These are phyloP conservation scores for Lipomyces yamanashiensis DNA, from an alignment of 805 yeast genomes.

Conservation along the genomic window DNA sequence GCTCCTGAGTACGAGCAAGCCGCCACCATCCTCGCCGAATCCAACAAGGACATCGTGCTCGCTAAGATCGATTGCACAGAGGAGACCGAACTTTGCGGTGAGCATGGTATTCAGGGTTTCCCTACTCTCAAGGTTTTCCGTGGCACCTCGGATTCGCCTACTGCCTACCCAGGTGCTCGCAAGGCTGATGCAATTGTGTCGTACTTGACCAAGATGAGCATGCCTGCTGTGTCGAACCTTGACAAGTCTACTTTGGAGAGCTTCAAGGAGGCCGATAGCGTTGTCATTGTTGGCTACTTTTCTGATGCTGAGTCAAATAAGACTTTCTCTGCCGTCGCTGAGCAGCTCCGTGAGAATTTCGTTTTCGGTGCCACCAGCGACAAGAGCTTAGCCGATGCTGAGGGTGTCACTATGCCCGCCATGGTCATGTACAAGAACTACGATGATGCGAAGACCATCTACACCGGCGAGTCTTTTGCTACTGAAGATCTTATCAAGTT, in stretches of 20 bases:
- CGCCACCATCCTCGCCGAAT: slow-evolving; percentile 63
- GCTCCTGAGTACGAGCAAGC: slow-evolving; percentile 83
- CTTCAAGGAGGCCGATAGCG: slow-evolving; percentile 50
- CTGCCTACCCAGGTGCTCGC: slow-evolving; percentile 86
- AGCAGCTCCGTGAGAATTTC: slow-evolving; percentile 63
- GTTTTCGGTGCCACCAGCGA: slow-evolving; percentile 59
- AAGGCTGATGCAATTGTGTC: slow-evolving; percentile 74
- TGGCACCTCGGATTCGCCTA: slow-evolving; percentile 55
- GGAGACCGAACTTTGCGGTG: slow-evolving; percentile 70
- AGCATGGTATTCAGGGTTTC: slow-evolving; percentile 74
- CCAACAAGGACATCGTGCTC: slow-evolving; percentile 66
- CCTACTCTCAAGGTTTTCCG: slow-evolving; percentile 78
- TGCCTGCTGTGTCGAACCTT: slow-evolving; percentile 70
- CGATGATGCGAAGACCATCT: slow-evolving; percentile 44
- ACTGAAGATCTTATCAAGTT: slow-evolving; percentile 53
- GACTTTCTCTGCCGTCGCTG: slow-evolving; percentile 69
- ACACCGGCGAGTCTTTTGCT: slow-evolving; percentile 43
- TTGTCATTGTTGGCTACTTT: slow-evolving; percentile 56
- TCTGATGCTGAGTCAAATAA: slow-evolving; percentile 59
- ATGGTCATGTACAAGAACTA: slow-evolving; percentile 51
- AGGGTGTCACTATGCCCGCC: slow-evolving; percentile 52
- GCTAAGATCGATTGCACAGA: slow-evolving; percentile 88
- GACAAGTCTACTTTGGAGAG: slow-evolving; percentile 57
- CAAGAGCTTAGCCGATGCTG: slow-evolving; percentile 48
- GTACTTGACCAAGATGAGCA: slow-evolving; percentile 79